phyloP scores from a whole-genome alignment of 2,329 filamentous ascomycete genomes.

The Aspergillus chevalieri region DNA sequence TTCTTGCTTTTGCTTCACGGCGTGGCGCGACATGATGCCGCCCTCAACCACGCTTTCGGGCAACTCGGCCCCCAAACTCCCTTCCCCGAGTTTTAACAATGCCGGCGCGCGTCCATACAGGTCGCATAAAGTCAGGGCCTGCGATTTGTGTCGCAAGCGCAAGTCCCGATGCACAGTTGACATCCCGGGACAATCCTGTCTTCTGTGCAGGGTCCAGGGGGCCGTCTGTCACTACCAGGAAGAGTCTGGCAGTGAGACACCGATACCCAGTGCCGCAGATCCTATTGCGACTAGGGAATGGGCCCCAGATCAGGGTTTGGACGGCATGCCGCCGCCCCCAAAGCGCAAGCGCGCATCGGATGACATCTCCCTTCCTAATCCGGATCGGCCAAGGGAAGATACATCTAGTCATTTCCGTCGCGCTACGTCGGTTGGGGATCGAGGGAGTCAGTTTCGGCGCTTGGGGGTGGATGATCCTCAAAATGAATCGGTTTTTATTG shows the following conservation, averaged over 20 bases:
- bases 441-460: conserved; percentile 26
- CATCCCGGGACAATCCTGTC: conserved; percentile 46
- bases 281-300: conserved; percentile 18
- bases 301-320: conserved; percentile 19
- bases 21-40: conserved; percentile 22
- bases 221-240: conserved; percentile 53
- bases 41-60: conserved; percentile 21
- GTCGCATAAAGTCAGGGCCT: conserved; percentile 57
- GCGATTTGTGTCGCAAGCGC: conserved; percentile 53
- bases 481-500: conserved; percentile 48
- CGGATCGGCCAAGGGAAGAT: conserved; percentile 12
- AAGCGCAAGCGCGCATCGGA: conserved; percentile 34
- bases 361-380: conserved; percentile 16
- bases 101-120: conserved; percentile 51
- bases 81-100: conserved; percentile 30
- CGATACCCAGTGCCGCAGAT: conserved; percentile 21
- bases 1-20: neutral
- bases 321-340: conserved; percentile 20
- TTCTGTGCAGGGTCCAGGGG: conserved; percentile 54
- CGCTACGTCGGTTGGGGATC: conserved; percentile 16
- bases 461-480: conserved; percentile 30
- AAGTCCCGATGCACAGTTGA: conserved; percentile 59
- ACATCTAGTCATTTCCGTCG: conserved; percentile 19
- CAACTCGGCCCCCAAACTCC: conserved; percentile 26
- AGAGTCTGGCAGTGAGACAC: conserved; percentile 22